Conservation (phyloP, 345 rosid species). For the thale cress (Arabidopsis thaliana) region TAIR10.1 NC_003074.8:5180501-5181000, state of each 20-base stretch:
- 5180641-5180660: slow-evolving; percentile 16
- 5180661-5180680: background rate
- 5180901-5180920: slow-evolving; percentile 52
- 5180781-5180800: slow-evolving; percentile 41
- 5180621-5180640: slow-evolving; percentile 23
- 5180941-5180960: slow-evolving; percentile 6
- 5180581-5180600: slow-evolving; percentile 16
- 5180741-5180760: slow-evolving; percentile 22
- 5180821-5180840: slow-evolving; percentile 49
- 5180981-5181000: background rate
- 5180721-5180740: slow-evolving; percentile 39
- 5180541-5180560: slow-evolving; percentile 30
- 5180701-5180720: slow-evolving; percentile 8
- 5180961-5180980: background rate
- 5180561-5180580: slow-evolving; percentile 36
- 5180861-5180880: slow-evolving; percentile 83
- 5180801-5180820: slow-evolving; percentile 23
- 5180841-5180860: slow-evolving; percentile 80
- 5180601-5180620: slow-evolving; percentile 16
- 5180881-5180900: slow-evolving; percentile 51
- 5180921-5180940: slow-evolving; percentile 57
- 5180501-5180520: background rate
- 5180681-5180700: background rate
- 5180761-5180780: slow-evolving; percentile 13
- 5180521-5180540: background rate